Base-by-base conservation (phyloP, 1,139 yeast genomes). In the Citeromyces hawaiiensis region DNA sequence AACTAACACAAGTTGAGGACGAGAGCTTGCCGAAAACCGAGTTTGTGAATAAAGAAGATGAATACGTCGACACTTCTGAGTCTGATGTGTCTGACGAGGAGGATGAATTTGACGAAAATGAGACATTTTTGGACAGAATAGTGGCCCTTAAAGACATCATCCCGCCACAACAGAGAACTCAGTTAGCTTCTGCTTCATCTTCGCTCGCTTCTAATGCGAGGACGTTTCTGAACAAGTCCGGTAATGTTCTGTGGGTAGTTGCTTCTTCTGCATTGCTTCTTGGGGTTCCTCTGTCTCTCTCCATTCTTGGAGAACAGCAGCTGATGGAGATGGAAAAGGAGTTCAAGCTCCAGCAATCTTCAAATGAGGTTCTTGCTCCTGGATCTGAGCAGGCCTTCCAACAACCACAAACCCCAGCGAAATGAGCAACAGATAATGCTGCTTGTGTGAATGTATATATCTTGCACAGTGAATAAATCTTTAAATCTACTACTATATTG, bases 281-380 rank as follows among this genome's bases (percentile, higher is more conserved):
- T 54, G 97, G 96, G 56, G 95, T 87, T 42, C 98, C 98, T 46
- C 70, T 86, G 51, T 80, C 96, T 6, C 69, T 91, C 55, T 83
- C 96, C 40, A 83, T 88, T 50, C 71, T 88, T 54, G 78, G 88
- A 46, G 98, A 88, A 67, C 91, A 87, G 55, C 96, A 88, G 66
- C 72, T 88, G 57, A 78, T 79, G 59, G 96, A 88, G 64, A 75
- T 86, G 82, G 96, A 88, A 67, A 85, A 83, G 68, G 94, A 86
- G 57, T 79, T 87, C 72, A 77, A 82, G 51, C 70, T 86, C 57
- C 88, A 82, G 58, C 87, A 83, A 62, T 80, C 85, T 45, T 85
- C 93, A 32, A 85, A 79, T 55, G 93, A 82, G 48, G 78, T 85
- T 39, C 68, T 83, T 53, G 87, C 93, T 40, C 82, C 88, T 47